Evolutionary conservation across 2,329 filamentous ascomycete species (phyloP), one percentile per base, ranked within the genome.

Genomic region (Biscogniauxia marginata): DNA sequence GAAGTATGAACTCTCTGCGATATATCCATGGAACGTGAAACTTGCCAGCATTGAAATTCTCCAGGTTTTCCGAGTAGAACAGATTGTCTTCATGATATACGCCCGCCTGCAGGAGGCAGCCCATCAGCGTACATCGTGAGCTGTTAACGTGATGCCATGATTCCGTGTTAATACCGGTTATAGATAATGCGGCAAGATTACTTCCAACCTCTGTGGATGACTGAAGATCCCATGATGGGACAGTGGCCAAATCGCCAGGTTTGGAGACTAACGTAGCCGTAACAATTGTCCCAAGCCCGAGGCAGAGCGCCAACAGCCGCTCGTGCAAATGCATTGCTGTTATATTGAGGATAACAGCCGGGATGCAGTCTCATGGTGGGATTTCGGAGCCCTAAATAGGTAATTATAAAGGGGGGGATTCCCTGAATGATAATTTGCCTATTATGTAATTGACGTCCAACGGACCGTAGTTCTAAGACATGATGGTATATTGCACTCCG

Each of bases 21-120:
- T 86, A 87, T 21, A 85, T 65, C 84, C 84, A 87, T 0, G 84
- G 81, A 0, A 79, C 75, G 0, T 71, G 66, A 55, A 86, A 87
- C 46, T 75, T 75, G 2, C 71, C 68, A 13, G 69, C 63, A 50
- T 83, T 74, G 34, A 84, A 65, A 16, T 61, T 63, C 13, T 68
- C 62, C 8, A 84, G 70, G 44, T 78, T 77, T 2, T 77, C 69
- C 0, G 79, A 85, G 66, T 77, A 84, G 69, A 85, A 87, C 0
- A 87, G 65, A 0, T 80, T 68, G 0, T 70, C 69, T 47, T 86
- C 83, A 20, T 77, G 74, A 69, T 82, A 84, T 11, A 81, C 71
- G 2, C 76, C 76, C 5, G 75, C 78, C 7, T 78, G 71, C n/a
- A 87, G 65, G 3, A 87, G 71, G 23, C 82, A 82, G 1, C 77